phyloP scores from a whole-genome alignment of 2,329 filamentous ascomycete genomes.

The Curvularia hawaiiensis region DNA sequence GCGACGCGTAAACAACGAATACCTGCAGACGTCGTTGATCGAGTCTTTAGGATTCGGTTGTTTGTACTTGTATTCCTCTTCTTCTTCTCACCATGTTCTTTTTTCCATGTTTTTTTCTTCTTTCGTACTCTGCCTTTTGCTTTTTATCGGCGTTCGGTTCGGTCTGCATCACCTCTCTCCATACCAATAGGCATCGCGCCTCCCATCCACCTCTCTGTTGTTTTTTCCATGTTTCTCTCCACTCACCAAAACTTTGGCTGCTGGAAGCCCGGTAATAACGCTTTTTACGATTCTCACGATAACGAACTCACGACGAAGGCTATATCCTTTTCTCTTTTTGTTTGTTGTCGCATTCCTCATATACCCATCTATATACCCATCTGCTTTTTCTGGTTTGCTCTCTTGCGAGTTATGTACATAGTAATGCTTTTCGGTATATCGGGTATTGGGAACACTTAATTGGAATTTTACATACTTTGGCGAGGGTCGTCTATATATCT shows the following conservation, averaged over 20 bases:
- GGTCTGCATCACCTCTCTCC: slow-evolving; percentile 1
- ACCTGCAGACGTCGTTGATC: not conserved
- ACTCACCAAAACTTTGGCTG: slow-evolving; percentile 7
- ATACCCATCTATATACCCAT: slow-evolving; percentile 15
- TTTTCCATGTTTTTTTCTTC: not conserved
- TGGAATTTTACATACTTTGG: not conserved
- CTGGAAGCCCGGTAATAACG: slow-evolving; percentile 14
- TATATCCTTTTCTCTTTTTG: slow-evolving; percentile 14
- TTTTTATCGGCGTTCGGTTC: slow-evolving; percentile 3
- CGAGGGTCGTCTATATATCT: not conserved
- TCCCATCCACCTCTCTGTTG: too few species aligned
- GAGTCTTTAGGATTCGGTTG: not conserved
- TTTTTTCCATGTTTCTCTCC: not conserved
- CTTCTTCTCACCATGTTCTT: not conserved
- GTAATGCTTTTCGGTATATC: slow-evolving; percentile 7
- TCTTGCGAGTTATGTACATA: slow-evolving; percentile 5
- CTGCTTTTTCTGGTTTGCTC: slow-evolving; percentile 1
- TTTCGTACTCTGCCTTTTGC: not conserved
- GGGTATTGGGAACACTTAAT: slow-evolving; percentile 9
- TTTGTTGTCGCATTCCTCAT: slow-evolving; percentile 12
- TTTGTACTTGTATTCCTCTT: slow-evolving; percentile 7
- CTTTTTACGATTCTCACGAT: slow-evolving; percentile 15
- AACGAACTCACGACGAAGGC: slow-evolving; percentile 12
- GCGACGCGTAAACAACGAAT: not conserved
- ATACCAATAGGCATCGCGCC: not conserved